Base-by-base conservation (phyloP, 2,329 filamentous ascomycete genomes). In the Fusarium sp. region DNA sequence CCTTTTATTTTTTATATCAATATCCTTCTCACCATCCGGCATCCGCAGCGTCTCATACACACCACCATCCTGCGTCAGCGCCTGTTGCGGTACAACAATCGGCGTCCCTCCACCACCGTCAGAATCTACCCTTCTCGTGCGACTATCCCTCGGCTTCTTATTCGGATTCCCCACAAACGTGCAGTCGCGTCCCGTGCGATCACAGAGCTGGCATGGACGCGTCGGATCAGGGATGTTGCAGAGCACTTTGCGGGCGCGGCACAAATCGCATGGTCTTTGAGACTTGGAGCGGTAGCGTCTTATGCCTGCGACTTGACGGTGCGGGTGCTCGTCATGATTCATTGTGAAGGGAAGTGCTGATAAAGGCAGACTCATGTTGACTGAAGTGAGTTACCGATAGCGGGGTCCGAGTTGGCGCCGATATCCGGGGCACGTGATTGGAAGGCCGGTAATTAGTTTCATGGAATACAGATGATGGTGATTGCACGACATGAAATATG, bases 191-290 rank as follows among this genome's bases (percentile, higher is more conserved):
- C 74, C 75, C 2, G 73, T 76, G 10, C 76, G 61, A 28, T 73
- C 62, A 28, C 76, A 78, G 6, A 78, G 67, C 47, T 78, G 76
- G 35, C 76, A 78, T 24, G 76, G 76, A 39, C 61, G 55, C n/a
- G 65, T 56, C 2, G 76, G 76, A 36, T 78, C 76, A 11, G 76
- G 76, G 6, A 78, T 78, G 14, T 78, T 78, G 61, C 76, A 78
- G 7, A 78, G 70, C 4, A 72, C 76, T 39, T 78, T 78, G 28
- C 76, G 76, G 6, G 74, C 35, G 2, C 60, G 13, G 3, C 60
- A 63, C 6, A 63, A 16, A 10, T 63, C 60, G 9, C 60, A 63
- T 14, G 60, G 60, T 10, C 60, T 28, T 30, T 63, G 60, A 0
- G 60, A 63, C 8, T 63, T 63, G 6, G 60, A 63, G 10, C 60